Percentiles rank a stretch among this genome's conserved stretches.
Evolutionary conservation across 345 rosid genomes (phyloP).

Genomic region (Firmiana major): DNA sequence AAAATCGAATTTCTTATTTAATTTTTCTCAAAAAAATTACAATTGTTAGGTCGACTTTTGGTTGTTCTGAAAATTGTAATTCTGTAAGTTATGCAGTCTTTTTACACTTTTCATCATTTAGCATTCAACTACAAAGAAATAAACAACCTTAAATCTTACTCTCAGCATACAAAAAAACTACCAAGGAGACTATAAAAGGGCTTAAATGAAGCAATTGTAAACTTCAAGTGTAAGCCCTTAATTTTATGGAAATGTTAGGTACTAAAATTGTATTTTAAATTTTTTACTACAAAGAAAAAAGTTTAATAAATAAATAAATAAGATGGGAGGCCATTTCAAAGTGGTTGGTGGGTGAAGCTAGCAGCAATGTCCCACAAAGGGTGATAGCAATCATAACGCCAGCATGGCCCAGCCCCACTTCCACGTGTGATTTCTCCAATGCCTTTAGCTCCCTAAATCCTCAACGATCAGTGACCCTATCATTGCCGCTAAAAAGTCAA

Average conservation of each 20-base stretch:
- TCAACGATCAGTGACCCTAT: slow-evolving; percentile 9
- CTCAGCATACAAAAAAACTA: too few relatives aligned
- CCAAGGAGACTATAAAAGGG: not conserved
- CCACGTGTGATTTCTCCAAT: slow-evolving; percentile 17
- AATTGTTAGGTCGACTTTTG: too few relatives aligned
- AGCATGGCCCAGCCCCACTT: not conserved
- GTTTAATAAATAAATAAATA: not conserved
- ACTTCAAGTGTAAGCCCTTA: not conserved
- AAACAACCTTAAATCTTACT: too few relatives aligned
- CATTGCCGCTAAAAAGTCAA: not conserved
- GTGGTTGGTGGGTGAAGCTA: not conserved
- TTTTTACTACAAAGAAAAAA: not conserved
- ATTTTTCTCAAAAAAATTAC: too few relatives aligned
- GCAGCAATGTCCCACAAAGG: not conserved
- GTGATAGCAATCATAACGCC: not conserved
- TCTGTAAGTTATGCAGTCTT: too few relatives aligned
- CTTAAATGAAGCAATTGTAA: not conserved
- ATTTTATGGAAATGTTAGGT: not conserved
- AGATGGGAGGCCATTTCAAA: slow-evolving; percentile 3
- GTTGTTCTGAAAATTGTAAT: too few relatives aligned
- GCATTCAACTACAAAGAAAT: too few relatives aligned
- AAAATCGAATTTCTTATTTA: too few relatives aligned
- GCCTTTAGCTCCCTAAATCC: not conserved
- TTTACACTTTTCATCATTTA: too few relatives aligned
- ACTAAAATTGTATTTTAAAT: not conserved